Conservation (phyloP, 1,139 yeast genomes). For the Hansenula sp. region DNA sequence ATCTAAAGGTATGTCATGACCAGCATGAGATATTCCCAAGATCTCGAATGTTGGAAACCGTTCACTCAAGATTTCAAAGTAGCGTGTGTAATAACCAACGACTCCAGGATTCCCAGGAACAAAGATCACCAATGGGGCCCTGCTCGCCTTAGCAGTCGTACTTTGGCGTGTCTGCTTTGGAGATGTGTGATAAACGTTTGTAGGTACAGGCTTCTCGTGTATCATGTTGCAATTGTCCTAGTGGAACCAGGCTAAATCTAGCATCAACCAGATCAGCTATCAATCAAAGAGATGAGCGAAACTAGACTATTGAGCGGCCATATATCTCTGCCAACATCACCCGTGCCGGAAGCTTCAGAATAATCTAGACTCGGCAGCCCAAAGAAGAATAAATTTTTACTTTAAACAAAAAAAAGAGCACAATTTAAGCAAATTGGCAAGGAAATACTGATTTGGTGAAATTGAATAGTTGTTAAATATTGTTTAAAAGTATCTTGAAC, state of each 20-base stretch:
- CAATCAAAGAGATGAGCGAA: not conserved
- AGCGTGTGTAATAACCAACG: slow-evolving; percentile 52
- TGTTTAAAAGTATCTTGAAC: not conserved
- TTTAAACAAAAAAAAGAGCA: not conserved
- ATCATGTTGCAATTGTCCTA: not conserved
- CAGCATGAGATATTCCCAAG: slow-evolving; percentile 49
- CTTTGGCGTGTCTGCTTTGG: not conserved
- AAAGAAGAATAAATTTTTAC: not conserved
- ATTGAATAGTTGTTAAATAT: not conserved
- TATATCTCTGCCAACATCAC: not conserved
- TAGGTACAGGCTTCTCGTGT: not conserved
- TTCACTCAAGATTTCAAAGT: slow-evolving; percentile 39
- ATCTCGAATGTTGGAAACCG: slow-evolving; percentile 42
- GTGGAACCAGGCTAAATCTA: too few relatives aligned
- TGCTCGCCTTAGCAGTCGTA: not conserved
- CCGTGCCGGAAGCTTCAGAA: not conserved
- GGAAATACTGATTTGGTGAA: not conserved
- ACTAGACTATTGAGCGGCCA: not conserved
- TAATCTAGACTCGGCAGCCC: slow-evolving; percentile 1
- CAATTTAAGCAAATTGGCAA: not conserved
- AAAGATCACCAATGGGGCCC: slow-evolving; percentile 39
- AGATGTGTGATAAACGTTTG: not conserved
- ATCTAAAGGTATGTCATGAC: slow-evolving; percentile 12
- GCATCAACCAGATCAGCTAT: too few relatives aligned
- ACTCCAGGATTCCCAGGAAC: slow-evolving; percentile 73